A percentile compares a stretch with the other conserved stretches of the same genome.
phyloP scores from a whole-genome alignment of 2,329 filamentous ascomycete species.

The Xylariales sp. region DNA sequence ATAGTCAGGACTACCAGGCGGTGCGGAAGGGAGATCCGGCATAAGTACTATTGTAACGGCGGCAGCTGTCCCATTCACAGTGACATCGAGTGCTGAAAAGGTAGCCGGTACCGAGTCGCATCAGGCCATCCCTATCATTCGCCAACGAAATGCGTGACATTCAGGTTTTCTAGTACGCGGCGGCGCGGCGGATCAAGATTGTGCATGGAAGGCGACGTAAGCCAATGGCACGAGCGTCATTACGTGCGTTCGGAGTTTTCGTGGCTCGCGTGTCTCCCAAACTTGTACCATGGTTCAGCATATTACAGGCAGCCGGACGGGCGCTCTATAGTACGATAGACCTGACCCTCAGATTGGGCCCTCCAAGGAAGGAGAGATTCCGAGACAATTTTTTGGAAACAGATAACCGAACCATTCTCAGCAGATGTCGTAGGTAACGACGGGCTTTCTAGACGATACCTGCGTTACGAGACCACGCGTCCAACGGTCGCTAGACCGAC shows the following conservation, averaged over 20 bases:
- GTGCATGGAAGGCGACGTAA: constrained; percentile 27
- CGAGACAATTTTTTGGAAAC: constrained; percentile 19
- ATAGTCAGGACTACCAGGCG: constrained; percentile 10
- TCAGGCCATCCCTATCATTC: constrained; percentile 24
- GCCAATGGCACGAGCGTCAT: constrained; percentile 25
- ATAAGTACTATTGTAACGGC: constrained; percentile 25
- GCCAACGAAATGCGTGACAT: constrained; percentile 22
- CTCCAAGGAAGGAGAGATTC: constrained; percentile 29
- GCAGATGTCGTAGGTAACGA: constrained; percentile 8
- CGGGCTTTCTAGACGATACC: constrained; percentile 19
- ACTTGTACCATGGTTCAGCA: constrained; percentile 32
- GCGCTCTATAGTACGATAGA: constrained; percentile 12
- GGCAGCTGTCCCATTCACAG: constrained; percentile 23
- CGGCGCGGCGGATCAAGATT: constrained; percentile 26
- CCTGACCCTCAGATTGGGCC: constrained; percentile 19
- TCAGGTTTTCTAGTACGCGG: constrained; percentile 19
- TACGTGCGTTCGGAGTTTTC: constrained; percentile 36
- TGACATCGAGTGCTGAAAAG: constrained; percentile 20
- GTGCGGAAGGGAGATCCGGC: constrained; percentile 26
- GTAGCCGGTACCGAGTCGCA: constrained; percentile 23
- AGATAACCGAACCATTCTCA: constrained; percentile 32
- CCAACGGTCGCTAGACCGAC: constrained; percentile 31
- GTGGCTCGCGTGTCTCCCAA: constrained; percentile 30
- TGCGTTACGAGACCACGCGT: constrained; percentile 30
- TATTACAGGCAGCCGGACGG: constrained; percentile 3